Conservation (phyloP, 1,284 basidiomycete genomes). For the Ceraceosorus guamensis region DNA sequence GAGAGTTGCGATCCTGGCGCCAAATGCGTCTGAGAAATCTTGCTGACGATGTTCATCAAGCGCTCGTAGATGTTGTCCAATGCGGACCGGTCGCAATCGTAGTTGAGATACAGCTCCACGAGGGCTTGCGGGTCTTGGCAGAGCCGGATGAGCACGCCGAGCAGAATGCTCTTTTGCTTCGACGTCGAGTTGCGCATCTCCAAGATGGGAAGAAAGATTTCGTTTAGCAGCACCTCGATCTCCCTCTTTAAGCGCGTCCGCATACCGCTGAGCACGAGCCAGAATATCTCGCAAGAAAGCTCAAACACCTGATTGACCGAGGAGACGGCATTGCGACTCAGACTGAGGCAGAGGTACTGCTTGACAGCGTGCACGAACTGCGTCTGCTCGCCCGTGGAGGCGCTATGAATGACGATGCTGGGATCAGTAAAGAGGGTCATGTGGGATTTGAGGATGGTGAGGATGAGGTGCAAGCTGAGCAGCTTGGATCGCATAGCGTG, state of each 20-base stretch:
- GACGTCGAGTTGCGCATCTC: slow-evolving; percentile 96
- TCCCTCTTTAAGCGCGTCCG: slow-evolving; percentile 99
- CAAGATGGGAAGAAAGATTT: slow-evolving; percentile 96
- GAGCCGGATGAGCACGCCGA: slow-evolving; percentile 40
- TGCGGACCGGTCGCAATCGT: slow-evolving; percentile 47
- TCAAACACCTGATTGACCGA: slow-evolving; percentile 96
- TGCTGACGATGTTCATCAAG: slow-evolving; percentile 43
- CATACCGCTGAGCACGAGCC: slow-evolving; percentile 87
- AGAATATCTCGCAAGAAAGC: slow-evolving; percentile 95
- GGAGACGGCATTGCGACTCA: slow-evolving; percentile 92
- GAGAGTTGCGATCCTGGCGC: slow-evolving; percentile 7
- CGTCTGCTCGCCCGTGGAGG: slow-evolving; percentile 44
- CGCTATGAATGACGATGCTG: slow-evolving; percentile 40
- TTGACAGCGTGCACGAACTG: slow-evolving; percentile 48
- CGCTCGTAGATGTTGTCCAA: slow-evolving; percentile 48
- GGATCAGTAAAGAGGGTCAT: slow-evolving; percentile 44
- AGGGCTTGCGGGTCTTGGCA: slow-evolving; percentile 46
- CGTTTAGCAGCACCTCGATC: slow-evolving; percentile 93
- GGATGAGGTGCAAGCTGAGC: slow-evolving; percentile 43
- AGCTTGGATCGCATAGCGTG: slow-evolving; percentile 48
- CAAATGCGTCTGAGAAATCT: slow-evolving; percentile 37
- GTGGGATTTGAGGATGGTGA: slow-evolving; percentile 40
- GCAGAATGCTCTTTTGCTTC: slow-evolving; percentile 56
- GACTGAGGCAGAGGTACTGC: slow-evolving; percentile 66
- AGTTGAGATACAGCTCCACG: slow-evolving; percentile 48